A percentile compares a stretch with the other conserved stretches of the same genome.
Evolutionary conservation across 495 filamentous ascomycete species (phyloP).

Genomic region (Neurospora sp.): DNA sequence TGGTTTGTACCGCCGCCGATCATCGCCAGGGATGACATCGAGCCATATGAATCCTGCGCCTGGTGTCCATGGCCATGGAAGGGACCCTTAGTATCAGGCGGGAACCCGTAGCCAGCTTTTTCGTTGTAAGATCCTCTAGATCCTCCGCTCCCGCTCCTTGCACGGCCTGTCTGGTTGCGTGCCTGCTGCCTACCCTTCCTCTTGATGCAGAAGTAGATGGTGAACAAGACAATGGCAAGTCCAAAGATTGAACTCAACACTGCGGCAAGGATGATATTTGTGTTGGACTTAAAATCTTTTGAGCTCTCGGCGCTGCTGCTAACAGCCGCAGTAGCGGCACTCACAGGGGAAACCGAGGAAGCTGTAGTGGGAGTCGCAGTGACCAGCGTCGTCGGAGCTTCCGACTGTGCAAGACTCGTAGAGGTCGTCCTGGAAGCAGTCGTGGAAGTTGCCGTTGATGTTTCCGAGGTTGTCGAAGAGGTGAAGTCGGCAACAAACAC

Average conservation of each 20-base stretch:
- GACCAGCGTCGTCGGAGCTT: conserved; percentile 28
- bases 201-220: conserved; percentile 58
- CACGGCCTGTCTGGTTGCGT: conserved; percentile 36
- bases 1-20: conserved; percentile 38
- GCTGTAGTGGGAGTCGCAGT: conserved; percentile 10
- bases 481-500: conserved; percentile 23
- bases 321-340: conserved; percentile 3
- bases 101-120: conserved; percentile 39
- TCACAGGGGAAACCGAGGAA: not conserved
- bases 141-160: conserved; percentile 40
- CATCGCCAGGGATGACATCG: conserved; percentile 47
- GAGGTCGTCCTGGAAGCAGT: conserved; percentile 6
- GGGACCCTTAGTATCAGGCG: conserved; percentile 42
- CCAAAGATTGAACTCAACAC: conserved; percentile 72
- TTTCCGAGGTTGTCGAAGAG: conserved; percentile 28
- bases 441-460: conserved; percentile 31
- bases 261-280: conserved; percentile 57
- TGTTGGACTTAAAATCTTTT: not conserved
- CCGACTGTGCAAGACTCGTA: conserved; percentile 17
- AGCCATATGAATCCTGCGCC: conserved; percentile 34
- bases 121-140: conserved; percentile 41
- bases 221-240: conserved; percentile 55
- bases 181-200: conserved; percentile 43
- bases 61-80: conserved; percentile 43
- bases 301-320: conserved; percentile 10